These are phyloP conservation scores for Cryomyces minteri DNA, from an alignment of 495 filamentous ascomycete genomes.

Conservation along the genomic window DNA sequence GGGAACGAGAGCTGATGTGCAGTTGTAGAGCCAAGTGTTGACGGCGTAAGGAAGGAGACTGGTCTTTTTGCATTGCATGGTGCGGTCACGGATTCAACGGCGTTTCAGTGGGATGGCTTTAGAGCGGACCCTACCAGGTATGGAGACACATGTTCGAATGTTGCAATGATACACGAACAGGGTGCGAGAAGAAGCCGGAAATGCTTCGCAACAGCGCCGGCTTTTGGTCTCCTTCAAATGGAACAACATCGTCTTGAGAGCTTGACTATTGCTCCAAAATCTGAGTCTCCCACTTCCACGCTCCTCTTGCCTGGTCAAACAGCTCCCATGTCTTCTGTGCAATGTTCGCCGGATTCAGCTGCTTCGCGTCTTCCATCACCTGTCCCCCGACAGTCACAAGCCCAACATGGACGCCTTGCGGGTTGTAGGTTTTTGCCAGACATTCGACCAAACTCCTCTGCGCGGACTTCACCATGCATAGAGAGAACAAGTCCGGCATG, in stretches of 20 bases:
- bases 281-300: neutral
- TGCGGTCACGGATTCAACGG: too few species aligned
- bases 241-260: too few species aligned
- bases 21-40: neutral
- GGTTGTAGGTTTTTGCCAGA: conserved; percentile 11
- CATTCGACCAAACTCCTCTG: conserved; percentile 23
- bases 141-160: too few species aligned
- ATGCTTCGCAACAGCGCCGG: too few species aligned
- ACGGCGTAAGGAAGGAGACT: neutral
- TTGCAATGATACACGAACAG: too few species aligned
- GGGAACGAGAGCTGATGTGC: neutral
- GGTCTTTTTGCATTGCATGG: too few species aligned
- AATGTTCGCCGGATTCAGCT: conserved; percentile 21
- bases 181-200: too few species aligned
- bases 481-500: conserved; percentile 20
- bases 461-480: conserved; percentile 24
- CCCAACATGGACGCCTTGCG: neutral
- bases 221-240: too few species aligned
- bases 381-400: neutral
- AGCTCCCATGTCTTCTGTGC: conserved; percentile 21
- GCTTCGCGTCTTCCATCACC: conserved; percentile 15
- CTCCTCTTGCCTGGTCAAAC: conserved; percentile 13
- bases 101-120: too few species aligned
- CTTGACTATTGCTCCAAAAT: too few species aligned
- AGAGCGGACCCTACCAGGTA: too few species aligned